A percentile compares a stretch with the other conserved stretches of the same genome.
These are phyloP conservation scores for Skeletonema marinoi DNA, from an alignment of 108 stramenopile genomes.

Conservation along the genomic window DNA sequence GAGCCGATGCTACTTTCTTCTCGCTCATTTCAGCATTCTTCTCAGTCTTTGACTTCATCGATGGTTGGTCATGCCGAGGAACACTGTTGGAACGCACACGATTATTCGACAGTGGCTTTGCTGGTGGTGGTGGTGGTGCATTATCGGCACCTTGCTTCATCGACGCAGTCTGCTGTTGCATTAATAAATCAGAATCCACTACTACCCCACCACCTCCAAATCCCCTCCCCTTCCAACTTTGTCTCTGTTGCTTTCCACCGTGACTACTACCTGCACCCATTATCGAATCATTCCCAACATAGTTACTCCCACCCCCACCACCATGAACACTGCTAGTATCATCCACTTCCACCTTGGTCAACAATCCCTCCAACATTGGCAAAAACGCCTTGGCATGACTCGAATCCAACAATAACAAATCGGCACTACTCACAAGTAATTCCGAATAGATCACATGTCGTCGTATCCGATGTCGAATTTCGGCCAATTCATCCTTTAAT, in stretches of 20 bases:
- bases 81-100: background rate
- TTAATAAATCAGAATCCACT: background rate
- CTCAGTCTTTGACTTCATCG: background rate
- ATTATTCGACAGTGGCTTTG: background rate
- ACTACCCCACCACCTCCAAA: conserved; percentile 44
- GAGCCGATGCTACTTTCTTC: background rate
- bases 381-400: conserved; percentile 73
- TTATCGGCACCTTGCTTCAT: background rate
- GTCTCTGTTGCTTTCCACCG: conserved; percentile 15
- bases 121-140: background rate
- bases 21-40: background rate
- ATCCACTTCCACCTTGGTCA: conserved; percentile 32
- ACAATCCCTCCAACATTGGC: conserved; percentile 68
- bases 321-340: background rate
- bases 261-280: conserved; percentile 3
- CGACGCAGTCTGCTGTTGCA: background rate
- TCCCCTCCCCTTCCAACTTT: conserved; percentile 47
- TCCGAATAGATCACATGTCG: conserved; percentile 66
- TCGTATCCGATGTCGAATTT: conserved; percentile 65
- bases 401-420: conserved; percentile 65
- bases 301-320: background rate
- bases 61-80: background rate
- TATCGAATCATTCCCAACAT: conserved; percentile 1
- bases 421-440: conserved; percentile 62
- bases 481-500: conserved; percentile 30